Evolutionary conservation across 2,329 filamentous ascomycete species (phyloP), one percentile per base, ranked within the genome.

Genomic region (Pseudogymnoascus sp.): DNA sequence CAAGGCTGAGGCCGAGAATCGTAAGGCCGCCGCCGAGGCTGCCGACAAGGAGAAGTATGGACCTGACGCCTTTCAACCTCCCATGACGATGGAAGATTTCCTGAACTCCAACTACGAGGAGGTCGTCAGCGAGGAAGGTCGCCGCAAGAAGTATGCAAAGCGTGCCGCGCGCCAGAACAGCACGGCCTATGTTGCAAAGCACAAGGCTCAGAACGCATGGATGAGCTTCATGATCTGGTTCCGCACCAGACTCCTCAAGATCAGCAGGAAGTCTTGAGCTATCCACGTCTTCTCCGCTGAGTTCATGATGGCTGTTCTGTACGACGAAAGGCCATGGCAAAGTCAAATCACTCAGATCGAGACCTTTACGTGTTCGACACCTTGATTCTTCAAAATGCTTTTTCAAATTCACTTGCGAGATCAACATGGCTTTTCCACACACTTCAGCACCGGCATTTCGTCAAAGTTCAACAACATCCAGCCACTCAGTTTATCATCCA

Each of bases 201-300:
- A 78, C 68, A 84, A 82, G 75, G 88, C 84, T 1, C 82, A 83
- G 65, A 78, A 82, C 66, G 80, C 84, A 40, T 88, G 85, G 84
- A 85, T 82, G 6, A 80, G 79, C 21, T 87, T 88, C 68, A 78
- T 88, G 60, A 77, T 88, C 63, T 88, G 85, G 85, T 72, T 88
- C 25, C 78, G 84, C 65, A 88, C 85, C n/a, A 78, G 80, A 64
- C 74, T 84, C 34, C 73, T 84, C 56, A 75, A 78, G 5, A 71
- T 80, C 64, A 69, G 74, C 61, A 71, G 71, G 61, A 56, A 56
- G 50, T 7, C 36, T 12, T 56, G 21, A 21, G 50, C n/a, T 56
- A 28, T 1, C 4, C 25, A 34, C 4, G 50, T 56, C 44, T 18
- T 56, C 50, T 18, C 3, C 25, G n/a, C 50, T 34, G 50, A 18